Base-by-base conservation (phyloP, 345 rosid genomes). In the Lumnitzera littorea region DNA sequence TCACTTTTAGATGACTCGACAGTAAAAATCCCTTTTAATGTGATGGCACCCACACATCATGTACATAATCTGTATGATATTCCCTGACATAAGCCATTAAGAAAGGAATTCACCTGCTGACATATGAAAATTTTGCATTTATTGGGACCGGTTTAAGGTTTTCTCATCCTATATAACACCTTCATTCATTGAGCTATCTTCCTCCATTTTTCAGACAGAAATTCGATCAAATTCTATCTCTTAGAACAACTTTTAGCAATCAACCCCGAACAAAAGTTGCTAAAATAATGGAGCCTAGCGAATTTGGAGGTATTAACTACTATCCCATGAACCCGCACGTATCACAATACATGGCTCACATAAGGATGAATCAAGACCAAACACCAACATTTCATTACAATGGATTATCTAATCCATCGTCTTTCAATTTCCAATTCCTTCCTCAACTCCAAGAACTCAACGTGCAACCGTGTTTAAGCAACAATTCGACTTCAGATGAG, bases 401-500 rank as follows among this genome's bases (percentile, higher is more conserved):
- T n/a, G 24, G 63, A 23, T 31, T 53, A 51, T 50, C 57, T 36
- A 24, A 36, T 48, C 53, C 66, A 11, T 60, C 58, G 14, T 51
- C 17, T 3, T 23, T 24, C 27, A 17, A 31, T 41, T 59, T 53
- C 52, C 64, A 52, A 15, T 46, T 46, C 17, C 69, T 58, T 13
- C 27, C 58, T 14, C 64, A 46, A 24, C 25, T 29, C 14, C 64
- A 61, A 12, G 64, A 61, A 25, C 31, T 50, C 51, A 63, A 53
- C 23, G 15, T 2, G 5, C 57, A 10, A 57, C 24, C 53, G 7
- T 52, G 58, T 51, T 48, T 53, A 46, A 58, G 63, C 59, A 66
- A 20, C 53, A 66, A 67, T 64, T 67, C 70, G 6, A 67, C 70
- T 54, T 67, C 70, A 4, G 70, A 67, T 16, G 70, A 67, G 59